Evolutionary conservation across 208 protist species (phyloP).

Genomic region (Naegleria fowleri): DNA sequence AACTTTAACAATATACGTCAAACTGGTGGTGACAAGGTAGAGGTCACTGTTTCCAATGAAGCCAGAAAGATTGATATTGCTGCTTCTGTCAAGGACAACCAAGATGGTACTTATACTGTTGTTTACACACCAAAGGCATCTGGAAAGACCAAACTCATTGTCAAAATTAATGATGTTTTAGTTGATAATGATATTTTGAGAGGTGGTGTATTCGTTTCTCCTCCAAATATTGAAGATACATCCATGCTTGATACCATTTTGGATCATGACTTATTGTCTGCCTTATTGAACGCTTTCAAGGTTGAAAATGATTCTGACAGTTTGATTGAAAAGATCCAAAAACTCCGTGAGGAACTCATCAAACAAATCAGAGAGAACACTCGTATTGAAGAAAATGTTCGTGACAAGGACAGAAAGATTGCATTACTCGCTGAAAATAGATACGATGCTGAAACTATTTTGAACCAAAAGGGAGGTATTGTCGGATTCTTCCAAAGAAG

Average conservation of each 20-base stretch:
- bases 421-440: constrained; percentile 57
- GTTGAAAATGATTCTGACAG: neutral
- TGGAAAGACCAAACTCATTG: neutral
- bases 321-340: constrained; percentile 43
- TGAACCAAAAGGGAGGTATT: constrained; percentile 44
- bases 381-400: constrained; percentile 48
- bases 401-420: constrained; percentile 59
- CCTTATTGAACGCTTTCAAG: neutral
- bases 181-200: neutral
- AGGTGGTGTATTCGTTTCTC: neutral
- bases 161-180: neutral
- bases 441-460: constrained; percentile 45
- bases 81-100: neutral
- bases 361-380: constrained; percentile 52
- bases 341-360: constrained; percentile 52
- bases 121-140: neutral
- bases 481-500: neutral
- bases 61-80: neutral
- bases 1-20: neutral
- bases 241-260: neutral
- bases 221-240: neutral
- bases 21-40: neutral
- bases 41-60: neutral
- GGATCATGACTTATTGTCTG: constrained; percentile 3
- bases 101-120: constrained; percentile 12